Conservation (phyloP, 305 asterid species). For the Plantago coronopus region DNA sequence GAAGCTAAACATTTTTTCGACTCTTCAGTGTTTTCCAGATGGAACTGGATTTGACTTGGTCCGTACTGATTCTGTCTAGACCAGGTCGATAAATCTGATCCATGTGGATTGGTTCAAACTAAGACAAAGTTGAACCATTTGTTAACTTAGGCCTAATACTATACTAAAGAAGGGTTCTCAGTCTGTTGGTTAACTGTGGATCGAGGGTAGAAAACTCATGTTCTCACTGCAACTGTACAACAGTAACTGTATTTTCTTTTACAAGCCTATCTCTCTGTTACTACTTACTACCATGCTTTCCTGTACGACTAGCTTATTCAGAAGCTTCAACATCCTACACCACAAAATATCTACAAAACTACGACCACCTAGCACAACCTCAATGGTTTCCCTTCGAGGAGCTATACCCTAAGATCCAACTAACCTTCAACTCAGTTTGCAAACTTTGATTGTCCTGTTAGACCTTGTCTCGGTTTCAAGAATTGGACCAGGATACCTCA, state of each 20-base stretch:
- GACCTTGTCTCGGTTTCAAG: not conserved
- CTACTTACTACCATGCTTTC: not conserved
- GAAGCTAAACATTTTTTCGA: no score
- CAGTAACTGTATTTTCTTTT: not conserved
- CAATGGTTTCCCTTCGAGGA: not conserved
- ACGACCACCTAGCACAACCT: not conserved
- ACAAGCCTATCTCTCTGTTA: not conserved
- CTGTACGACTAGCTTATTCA: not conserved
- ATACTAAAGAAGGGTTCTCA: no score
- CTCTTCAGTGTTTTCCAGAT: no score
- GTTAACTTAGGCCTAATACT: no score
- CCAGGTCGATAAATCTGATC: no score
- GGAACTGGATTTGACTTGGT: no score
- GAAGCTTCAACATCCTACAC: not conserved
- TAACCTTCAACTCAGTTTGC: constrained; percentile 25
- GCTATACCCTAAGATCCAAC: not conserved
- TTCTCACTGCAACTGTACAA: not conserved
- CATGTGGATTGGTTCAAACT: no score
- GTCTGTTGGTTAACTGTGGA: no score
- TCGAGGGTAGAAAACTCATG: not conserved
- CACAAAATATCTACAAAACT: constrained; percentile 22
- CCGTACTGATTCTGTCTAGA: no score
- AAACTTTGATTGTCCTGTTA: constrained; percentile 21
- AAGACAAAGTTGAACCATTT: no score
- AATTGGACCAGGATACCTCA: constrained; percentile 71